Evolutionary conservation across 441 rosid species (phyloP), one percentile per base, ranked within the genome.

Genomic region (Euphorbia celastroides): DNA sequence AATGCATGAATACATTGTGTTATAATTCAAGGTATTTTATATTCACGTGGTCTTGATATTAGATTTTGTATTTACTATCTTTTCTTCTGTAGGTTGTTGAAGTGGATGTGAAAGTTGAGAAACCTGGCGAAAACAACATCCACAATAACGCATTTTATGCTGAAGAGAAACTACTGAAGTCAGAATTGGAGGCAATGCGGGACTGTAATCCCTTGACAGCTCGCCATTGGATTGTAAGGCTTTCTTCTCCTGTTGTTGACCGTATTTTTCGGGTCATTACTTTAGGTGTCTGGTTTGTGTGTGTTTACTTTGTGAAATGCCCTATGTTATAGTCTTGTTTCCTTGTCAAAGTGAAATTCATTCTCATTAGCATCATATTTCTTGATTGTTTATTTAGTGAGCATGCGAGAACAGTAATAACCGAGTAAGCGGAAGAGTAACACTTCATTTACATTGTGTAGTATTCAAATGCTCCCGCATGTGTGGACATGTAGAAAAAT

Each of bases 141-240:
- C 96, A 88, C 74, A 86, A 80, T 70, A 90, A 88, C 79, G 96
- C 96, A 32, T 90, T 90, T 78, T 90, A 79, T 81, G 92, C 92
- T 14, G 86, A 88, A 74, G 94, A 90, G 82, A 82, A 76, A 41
- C 65, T 90, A 59, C 89, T 90, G 57, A 81, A 59, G 77, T 81
- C 90, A 1, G 96, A 90, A 74, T 62, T 78, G 76, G 78, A 83
- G 78, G 96, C 94, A 17, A 88, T 73, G 89, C 82, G 96, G 70
- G 90, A 83, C 67, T 88, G 94, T 65, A 84, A 86, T 73, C 89
- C 94, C 59, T 69, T 80, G 73, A 68, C 85, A 22, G 96, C 94
- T 51, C 90, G 96, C 75, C 94, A 86, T 62, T 90, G 96, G 96
- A 86, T 88, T 71, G 96, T 90, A 85, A 80, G 96, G 48, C 71